Conservation (phyloP, 257 asterid genomes). For the Solanum tarapatanum region DNA sequence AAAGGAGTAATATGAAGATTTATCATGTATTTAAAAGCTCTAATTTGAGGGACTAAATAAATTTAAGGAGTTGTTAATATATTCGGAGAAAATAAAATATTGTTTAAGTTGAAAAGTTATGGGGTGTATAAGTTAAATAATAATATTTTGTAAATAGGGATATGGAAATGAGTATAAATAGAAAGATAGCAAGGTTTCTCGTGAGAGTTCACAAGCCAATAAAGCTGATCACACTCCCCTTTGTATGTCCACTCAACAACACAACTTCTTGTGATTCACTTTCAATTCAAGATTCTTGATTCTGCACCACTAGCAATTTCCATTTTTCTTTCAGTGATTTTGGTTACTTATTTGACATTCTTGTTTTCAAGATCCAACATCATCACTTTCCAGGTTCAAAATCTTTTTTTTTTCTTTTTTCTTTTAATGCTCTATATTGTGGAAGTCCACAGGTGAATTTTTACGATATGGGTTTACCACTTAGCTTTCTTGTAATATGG, state of each 20-base stretch:
- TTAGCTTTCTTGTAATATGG: neutral
- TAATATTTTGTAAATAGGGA: neutral
- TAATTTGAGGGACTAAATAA: neutral
- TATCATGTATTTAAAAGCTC: neutral
- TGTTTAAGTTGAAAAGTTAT: neutral
- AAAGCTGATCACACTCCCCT: conserved; percentile 22
- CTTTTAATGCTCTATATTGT: neutral
- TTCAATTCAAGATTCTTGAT: neutral
- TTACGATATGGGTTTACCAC: neutral
- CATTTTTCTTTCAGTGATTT: neutral
- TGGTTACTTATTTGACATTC: neutral
- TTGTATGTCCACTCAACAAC: neutral
- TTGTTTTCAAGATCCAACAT: neutral
- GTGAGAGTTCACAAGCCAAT: conserved; percentile 62
- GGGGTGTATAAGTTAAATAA: neutral
- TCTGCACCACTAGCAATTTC: neutral
- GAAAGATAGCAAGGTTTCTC: conserved; percentile 34
- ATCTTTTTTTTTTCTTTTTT: neutral
- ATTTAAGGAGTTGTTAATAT: neutral
- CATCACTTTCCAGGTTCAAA: neutral
- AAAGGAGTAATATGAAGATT: too few relatives aligned
- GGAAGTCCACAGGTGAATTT: neutral
- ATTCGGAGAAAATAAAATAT: neutral
- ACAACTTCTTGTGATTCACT: neutral
- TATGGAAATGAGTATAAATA: conserved; percentile 10